Evolutionary conservation across 192 early-diverging fungal genomes (phyloP).

Genomic region (Lobosporangium transversale): DNA sequence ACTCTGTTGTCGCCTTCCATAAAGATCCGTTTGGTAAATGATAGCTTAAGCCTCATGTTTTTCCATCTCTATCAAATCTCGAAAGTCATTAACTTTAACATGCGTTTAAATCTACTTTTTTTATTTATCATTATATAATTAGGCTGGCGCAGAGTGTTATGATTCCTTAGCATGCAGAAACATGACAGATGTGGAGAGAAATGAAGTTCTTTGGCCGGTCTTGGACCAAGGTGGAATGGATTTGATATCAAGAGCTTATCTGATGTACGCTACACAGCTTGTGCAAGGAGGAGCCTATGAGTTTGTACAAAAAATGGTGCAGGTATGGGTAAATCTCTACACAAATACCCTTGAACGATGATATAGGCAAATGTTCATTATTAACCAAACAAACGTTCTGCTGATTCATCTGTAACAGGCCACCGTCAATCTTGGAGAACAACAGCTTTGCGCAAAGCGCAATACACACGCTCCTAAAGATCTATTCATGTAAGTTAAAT

Average conservation of each 20-base stretch:
- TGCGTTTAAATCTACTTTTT: neutral
- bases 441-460: slow-evolving; percentile 40
- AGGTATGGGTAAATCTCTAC: slow-evolving; percentile 8
- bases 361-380: too few species aligned
- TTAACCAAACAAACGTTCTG: too few species aligned
- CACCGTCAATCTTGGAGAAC: slow-evolving; percentile 45
- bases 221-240: slow-evolving; percentile 43
- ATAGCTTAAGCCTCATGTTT: slow-evolving; percentile 6
- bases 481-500: slow-evolving; percentile 25
- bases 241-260: slow-evolving; percentile 43
- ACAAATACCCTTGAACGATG: neutral
- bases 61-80: too few species aligned
- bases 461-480: slow-evolving; percentile 26
- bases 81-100: too few species aligned
- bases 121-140: neutral
- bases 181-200: slow-evolving; percentile 37
- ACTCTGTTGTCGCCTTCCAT: slow-evolving; percentile 25
- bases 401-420: slow-evolving; percentile 19
- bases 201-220: slow-evolving; percentile 51
- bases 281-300: slow-evolving; percentile 33
- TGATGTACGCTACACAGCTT: slow-evolving; percentile 12
- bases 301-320: slow-evolving; percentile 40
- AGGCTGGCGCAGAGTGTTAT: slow-evolving; percentile 64
- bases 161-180: slow-evolving; percentile 53
- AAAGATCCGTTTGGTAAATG: slow-evolving; percentile 49